A percentile compares a stretch with the other conserved stretches of the same genome.
phyloP scores from a whole-genome alignment of 352 stramenopile species.

The Aphanomyces invadans region DNA sequence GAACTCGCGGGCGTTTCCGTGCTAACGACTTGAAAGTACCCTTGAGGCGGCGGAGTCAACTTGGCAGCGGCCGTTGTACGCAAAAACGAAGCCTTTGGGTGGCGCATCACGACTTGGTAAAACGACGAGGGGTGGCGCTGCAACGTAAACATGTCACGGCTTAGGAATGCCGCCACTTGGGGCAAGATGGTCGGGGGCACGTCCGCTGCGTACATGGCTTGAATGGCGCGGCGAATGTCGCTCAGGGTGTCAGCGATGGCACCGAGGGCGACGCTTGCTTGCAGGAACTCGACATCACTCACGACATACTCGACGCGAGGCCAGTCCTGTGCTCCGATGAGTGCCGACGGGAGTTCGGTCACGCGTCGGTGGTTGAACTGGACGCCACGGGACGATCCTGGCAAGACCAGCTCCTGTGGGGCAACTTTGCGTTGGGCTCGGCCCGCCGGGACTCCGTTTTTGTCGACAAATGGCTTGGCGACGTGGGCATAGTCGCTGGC shows the following conservation, averaged over 20 bases:
- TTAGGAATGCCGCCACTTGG: not conserved
- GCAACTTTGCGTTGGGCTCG: slow-evolving; percentile 1
- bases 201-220: not conserved
- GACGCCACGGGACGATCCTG: not conserved
- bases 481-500: not conserved
- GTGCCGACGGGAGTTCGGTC: not conserved
- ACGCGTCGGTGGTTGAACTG: not conserved
- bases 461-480: slow-evolving; percentile 8
- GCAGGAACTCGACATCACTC: not conserved
- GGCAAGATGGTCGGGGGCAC: not conserved
- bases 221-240: not conserved
- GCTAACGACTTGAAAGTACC: slow-evolving; percentile 4
- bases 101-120: not conserved
- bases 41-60: not conserved
- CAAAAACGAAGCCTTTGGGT: not conserved
- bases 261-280: not conserved
- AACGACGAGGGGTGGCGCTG: not conserved
- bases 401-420: not conserved
- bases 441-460: not conserved
- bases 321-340: slow-evolving; percentile 1
- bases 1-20: not conserved
- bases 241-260: not conserved
- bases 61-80: not conserved
- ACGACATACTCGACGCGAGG: not conserved
- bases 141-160: slow-evolving; percentile 1